Percentiles rank a stretch among this genome's conserved stretches.
Evolutionary conservation across 2,329 filamentous ascomycete genomes (phyloP).

Genomic region (Fusarium avenaceum): DNA sequence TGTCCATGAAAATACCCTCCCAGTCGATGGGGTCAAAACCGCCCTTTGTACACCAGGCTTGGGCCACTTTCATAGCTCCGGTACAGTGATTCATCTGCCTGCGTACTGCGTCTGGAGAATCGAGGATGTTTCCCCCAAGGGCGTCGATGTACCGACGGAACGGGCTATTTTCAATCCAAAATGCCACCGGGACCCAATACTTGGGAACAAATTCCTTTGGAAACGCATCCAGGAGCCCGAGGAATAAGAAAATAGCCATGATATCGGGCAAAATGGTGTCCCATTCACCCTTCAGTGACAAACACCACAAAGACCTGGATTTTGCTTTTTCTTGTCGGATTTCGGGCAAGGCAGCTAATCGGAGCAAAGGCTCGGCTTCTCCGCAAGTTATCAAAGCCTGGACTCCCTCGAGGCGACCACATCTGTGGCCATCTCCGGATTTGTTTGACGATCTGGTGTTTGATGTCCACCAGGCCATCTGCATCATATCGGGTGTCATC

Average conservation of each 20-base stretch:
- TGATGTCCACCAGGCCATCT: slow-evolving; percentile 5
- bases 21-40: not conserved
- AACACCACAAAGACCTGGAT: not conserved
- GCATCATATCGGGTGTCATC: slow-evolving; percentile 11
- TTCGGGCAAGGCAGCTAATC: not conserved
- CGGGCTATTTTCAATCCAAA: fast-evolving
- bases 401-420: not conserved
- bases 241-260: not conserved
- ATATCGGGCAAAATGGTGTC: not conserved
- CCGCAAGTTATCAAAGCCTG: slow-evolving; percentile 18
- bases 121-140: fast-evolving
- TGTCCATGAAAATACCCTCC: not conserved
- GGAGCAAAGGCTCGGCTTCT: not conserved
- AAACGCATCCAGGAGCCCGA: not conserved
- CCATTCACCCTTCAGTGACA: not conserved
- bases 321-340: not conserved
- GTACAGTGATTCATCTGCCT: not conserved
- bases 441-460: fast-evolving
- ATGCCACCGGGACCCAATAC: slow-evolving; percentile 4
- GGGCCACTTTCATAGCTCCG: not conserved
- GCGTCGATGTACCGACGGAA: not conserved
- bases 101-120: fast-evolving
- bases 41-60: not conserved
- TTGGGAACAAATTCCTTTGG: fast-evolving
- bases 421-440: not conserved